Percentiles rank a stretch among this genome's conserved stretches.
phyloP scores from a whole-genome alignment of 371 early-diverging fungal species.

The Syncephalastrum sp. region DNA sequence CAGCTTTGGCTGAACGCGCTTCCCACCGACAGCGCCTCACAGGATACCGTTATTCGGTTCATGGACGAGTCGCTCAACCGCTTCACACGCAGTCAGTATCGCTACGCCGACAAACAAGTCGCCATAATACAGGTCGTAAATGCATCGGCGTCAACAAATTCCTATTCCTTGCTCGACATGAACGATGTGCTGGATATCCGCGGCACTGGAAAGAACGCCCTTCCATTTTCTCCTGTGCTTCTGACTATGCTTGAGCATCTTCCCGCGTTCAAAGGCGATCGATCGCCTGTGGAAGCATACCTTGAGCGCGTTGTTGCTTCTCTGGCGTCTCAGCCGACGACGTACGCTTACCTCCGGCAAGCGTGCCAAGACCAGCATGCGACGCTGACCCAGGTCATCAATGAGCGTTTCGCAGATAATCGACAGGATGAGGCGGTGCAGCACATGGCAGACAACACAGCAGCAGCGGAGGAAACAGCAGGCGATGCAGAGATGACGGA shows the following conservation, averaged over 20 bases:
- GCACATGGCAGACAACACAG: too few relatives aligned
- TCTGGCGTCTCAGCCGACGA: too few relatives aligned
- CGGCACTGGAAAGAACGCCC: constrained; percentile 18
- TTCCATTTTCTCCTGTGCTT: constrained; percentile 61
- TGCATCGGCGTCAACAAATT: neutral
- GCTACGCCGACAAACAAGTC: constrained; percentile 59
- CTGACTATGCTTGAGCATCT: constrained; percentile 53
- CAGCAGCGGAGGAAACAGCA: neutral
- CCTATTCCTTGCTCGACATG: neutral
- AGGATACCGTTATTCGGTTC: constrained; percentile 53
- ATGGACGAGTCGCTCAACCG: constrained; percentile 64
- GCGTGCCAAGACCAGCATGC: too few relatives aligned
- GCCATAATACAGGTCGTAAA: neutral
- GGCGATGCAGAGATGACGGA: constrained; percentile 2
- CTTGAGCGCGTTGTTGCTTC: constrained; percentile 6
- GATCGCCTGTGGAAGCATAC: constrained; percentile 16
- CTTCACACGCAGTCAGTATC: constrained; percentile 60
- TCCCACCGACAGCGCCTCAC: constrained; percentile 33
- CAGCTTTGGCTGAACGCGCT: constrained; percentile 64
- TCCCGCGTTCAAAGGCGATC: constrained; percentile 42
- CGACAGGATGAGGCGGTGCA: too few relatives aligned
- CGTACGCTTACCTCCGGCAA: too few relatives aligned
- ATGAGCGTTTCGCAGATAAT: too few relatives aligned
- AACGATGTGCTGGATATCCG: constrained; percentile 3
- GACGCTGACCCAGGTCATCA: too few relatives aligned